Evolutionary conservation across 495 filamentous ascomycete species (phyloP).

Genomic region (Daldinia concentrica): DNA sequence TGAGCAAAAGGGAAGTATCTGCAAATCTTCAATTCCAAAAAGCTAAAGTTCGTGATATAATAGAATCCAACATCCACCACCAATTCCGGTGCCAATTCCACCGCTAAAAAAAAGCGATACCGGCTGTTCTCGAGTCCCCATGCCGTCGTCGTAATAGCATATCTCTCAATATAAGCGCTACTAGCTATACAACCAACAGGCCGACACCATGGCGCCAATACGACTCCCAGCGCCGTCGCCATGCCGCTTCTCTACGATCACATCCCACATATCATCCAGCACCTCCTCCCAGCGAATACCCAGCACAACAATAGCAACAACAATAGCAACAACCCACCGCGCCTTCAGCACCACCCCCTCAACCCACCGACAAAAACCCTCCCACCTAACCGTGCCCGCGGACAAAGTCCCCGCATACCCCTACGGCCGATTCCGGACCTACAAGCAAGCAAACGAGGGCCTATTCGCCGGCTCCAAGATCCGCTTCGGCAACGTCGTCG

Average conservation of each 20-base stretch:
- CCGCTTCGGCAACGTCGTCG: conserved; percentile 93
- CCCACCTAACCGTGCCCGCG: conserved; percentile 42
- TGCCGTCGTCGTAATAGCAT: background rate
- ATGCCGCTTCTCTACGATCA: conserved; percentile 25
- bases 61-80: background rate
- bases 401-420: conserved; percentile 78
- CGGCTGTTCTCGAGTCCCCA: background rate
- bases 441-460: conserved; percentile 88
- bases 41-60: background rate
- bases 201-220: conserved; percentile 23
- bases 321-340: background rate
- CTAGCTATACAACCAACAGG: background rate
- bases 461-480: conserved; percentile 82
- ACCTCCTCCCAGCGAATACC: conserved; percentile 31
- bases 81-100: background rate
- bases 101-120: background rate
- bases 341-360: conserved; percentile 39
- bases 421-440: conserved; percentile 77
- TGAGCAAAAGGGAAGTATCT: background rate
- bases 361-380: conserved; percentile 41
- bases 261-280: conserved; percentile 9
- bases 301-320: background rate
- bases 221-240: conserved; percentile 25
- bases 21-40: background rate
- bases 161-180: background rate